Evolutionary conservation across 2,329 filamentous ascomycete genomes (phyloP).

Genomic region (Ascochyta clinopodiicola): DNA sequence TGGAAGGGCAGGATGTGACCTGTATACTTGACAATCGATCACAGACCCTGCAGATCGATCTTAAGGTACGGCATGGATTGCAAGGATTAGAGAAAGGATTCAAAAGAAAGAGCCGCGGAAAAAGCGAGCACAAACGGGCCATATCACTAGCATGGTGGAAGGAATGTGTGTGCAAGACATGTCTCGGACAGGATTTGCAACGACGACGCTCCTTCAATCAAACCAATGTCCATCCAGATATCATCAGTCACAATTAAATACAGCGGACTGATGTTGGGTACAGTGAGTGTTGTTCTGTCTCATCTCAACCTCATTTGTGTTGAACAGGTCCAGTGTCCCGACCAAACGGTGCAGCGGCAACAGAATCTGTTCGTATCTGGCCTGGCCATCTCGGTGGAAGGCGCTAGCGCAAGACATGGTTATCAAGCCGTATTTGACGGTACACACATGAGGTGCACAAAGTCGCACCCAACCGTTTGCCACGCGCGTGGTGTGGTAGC

Average conservation of each 20-base stretch:
- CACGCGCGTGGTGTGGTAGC: slow-evolving; percentile 6
- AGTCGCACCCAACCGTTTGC: background rate
- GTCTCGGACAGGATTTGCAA: background rate
- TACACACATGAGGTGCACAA: background rate
- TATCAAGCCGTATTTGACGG: background rate
- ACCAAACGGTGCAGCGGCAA: slow-evolving; percentile 1
- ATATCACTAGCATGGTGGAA: background rate
- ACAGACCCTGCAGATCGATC: slow-evolving; percentile 3
- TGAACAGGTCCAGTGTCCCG: background rate
- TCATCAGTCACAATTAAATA: background rate
- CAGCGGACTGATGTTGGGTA: background rate
- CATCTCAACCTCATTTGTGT: background rate
- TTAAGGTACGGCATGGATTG: background rate
- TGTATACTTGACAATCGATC: slow-evolving; percentile 14
- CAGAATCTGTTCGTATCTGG: background rate
- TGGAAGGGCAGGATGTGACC: slow-evolving; percentile 7
- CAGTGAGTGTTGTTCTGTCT: background rate
- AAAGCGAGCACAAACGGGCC: background rate
- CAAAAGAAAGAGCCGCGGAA: background rate
- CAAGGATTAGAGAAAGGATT: background rate
- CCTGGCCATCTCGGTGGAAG: slow-evolving; percentile 8
- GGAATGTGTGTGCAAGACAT: background rate
- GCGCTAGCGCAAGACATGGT: slow-evolving; percentile 8
- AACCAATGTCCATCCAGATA: background rate
- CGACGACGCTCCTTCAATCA: background rate